Evolutionary conservation across 306 rosid species (phyloP), one percentile per base, ranked within the genome.

Genomic region (Dalbergia cultrata): DNA sequence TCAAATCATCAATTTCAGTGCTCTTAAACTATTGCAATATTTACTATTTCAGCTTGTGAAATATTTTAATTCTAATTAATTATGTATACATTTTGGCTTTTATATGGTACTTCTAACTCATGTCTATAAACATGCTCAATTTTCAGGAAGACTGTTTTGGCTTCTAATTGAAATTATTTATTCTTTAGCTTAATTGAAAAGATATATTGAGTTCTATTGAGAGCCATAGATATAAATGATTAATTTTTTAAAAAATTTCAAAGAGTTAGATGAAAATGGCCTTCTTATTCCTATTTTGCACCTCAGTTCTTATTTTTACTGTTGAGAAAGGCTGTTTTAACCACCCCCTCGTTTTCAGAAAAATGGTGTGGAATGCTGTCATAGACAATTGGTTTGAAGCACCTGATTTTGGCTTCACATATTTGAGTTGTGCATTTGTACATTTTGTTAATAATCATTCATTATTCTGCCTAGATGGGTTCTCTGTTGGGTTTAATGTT

Each of bases 161-260:
- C 77, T 33, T 54, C 53, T 34, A 35, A 56, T 44, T 67, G 72
- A 22, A 53, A 63, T 71, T 74, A 17, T 57, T 33, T 44, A 54
- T 58, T 58, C 44, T 34, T 26, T 31, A 52, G 62, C 13, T 54
- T 56, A 68, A 70, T 77, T 43, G 47, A 16, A 68, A 60, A 12
- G 39, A 34, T 77, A 62, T n/a, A 63, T 52, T 68, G 47, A 74
- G 45, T 74, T 61, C 69, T 77, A 61, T 56, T 71, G 34, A 62
- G 31, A 65, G 8, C 37, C 49, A 59, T 19, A 21, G 37, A 54
- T 81, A 62, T 83, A 47, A 65, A 63, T 53, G 71, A 72, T 45
- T 18, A 33, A 53, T 79, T 60, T 43, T 79, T 41, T 0, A 56
- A 61, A 34, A 37, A 37, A 37, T 13, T 64, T 63, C 47, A 13